Evolutionary conservation across 164 flowering plant genomes (phyloP).

Genomic region (Berberis thunbergii): DNA sequence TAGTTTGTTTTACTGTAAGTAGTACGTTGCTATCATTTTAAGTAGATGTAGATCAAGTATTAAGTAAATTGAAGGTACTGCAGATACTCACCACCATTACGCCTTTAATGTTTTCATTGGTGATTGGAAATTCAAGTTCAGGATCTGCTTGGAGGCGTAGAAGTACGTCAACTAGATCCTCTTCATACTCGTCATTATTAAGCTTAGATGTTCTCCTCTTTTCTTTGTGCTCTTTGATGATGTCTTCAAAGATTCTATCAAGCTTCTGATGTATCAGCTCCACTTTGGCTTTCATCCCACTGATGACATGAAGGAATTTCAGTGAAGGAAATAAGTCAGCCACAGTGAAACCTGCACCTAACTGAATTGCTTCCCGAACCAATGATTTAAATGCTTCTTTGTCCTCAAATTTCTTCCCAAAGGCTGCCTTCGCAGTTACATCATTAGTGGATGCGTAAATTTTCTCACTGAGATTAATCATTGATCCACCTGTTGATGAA

Average conservation of each 20-base stretch:
- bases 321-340: conserved; percentile 19
- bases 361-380: not conserved
- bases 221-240: conserved; percentile 17
- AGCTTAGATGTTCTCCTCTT: not conserved
- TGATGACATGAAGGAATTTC: conserved; percentile 14
- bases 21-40: too few species aligned
- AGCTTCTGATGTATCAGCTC: conserved; percentile 12
- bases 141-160: conserved; percentile 11
- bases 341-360: conserved; percentile 9
- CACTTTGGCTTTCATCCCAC: conserved; percentile 15
- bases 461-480: too few species aligned
- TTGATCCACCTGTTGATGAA: too few species aligned
- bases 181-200: not conserved
- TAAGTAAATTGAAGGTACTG: not conserved
- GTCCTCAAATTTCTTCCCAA: conserved; percentile 18
- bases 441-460: conserved; percentile 1
- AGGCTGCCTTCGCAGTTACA: conserved; percentile 16
- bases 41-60: not conserved
- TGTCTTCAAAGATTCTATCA: conserved; percentile 16
- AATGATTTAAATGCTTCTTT: conserved; percentile 10
- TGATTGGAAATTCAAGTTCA: conserved; percentile 16
- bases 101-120: conserved; percentile 21
- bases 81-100: conserved; percentile 15
- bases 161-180: conserved; percentile 23
- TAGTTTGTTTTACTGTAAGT: not conserved